Evolutionary conservation across 805 yeast genomes (phyloP).

Genomic region (Wickerhamiella spandovensis): DNA sequence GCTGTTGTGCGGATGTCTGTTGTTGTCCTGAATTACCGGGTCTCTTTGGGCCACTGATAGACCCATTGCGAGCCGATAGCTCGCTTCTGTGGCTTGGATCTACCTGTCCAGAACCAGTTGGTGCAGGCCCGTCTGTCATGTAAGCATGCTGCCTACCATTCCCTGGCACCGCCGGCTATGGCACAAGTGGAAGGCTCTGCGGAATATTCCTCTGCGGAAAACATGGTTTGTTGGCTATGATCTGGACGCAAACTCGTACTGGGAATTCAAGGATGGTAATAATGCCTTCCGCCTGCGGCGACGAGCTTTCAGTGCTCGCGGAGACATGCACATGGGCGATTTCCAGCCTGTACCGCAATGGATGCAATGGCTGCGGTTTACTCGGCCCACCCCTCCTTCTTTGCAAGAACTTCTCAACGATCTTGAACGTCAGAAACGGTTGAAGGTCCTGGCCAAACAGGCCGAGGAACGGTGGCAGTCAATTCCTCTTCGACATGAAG

Average conservation of each 20-base stretch:
- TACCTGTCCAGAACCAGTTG: neutral
- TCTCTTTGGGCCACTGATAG: too few relatives aligned
- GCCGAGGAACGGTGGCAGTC: slow-evolving; percentile 28
- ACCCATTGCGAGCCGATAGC: neutral
- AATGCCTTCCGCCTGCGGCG: slow-evolving; percentile 42
- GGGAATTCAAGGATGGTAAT: slow-evolving; percentile 59
- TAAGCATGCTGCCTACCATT: slow-evolving; percentile 2
- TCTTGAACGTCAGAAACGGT: slow-evolving; percentile 37
- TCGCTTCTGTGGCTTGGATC: too few relatives aligned
- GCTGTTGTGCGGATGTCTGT: neutral
- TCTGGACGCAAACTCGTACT: slow-evolving; percentile 70
- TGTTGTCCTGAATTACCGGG: too few relatives aligned
- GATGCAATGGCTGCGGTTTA: slow-evolving; percentile 67
- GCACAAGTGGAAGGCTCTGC: slow-evolving; percentile 44
- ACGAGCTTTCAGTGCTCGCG: slow-evolving; percentile 39
- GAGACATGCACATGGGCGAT: slow-evolving; percentile 22
- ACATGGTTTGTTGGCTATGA: slow-evolving; percentile 61
- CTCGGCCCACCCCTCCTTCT: slow-evolving; percentile 47
- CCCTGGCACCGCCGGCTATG: slow-evolving; percentile 15
- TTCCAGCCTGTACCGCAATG: slow-evolving; percentile 39
- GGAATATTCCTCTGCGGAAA: slow-evolving; percentile 54
- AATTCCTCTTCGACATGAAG: slow-evolving; percentile 19
- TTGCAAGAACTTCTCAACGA: slow-evolving; percentile 49
- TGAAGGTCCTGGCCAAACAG: slow-evolving; percentile 38
- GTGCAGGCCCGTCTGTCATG: neutral